phyloP scores from a whole-genome alignment of 306 rosid genomes.

The Ochetophila trinervis region DNA sequence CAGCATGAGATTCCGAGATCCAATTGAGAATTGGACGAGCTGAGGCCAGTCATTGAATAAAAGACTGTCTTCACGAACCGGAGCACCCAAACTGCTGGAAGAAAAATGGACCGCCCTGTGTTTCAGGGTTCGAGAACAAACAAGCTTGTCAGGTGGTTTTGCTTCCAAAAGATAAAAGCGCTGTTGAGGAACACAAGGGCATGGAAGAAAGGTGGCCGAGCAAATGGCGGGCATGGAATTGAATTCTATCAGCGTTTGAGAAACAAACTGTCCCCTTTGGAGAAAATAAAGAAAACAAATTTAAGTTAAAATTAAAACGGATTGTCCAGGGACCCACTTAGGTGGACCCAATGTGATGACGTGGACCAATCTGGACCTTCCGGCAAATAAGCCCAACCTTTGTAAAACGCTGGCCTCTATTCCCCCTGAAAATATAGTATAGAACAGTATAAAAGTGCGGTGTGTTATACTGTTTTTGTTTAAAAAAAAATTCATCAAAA shows the following conservation, averaged over 20 bases:
- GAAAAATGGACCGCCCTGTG: constrained; percentile 6
- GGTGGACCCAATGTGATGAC: constrained; percentile 8
- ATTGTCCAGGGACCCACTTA: not conserved
- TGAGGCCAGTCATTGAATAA: constrained; percentile 38
- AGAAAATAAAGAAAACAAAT: not conserved
- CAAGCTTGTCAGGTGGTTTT: constrained; percentile 13
- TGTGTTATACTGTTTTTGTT: too few species aligned
- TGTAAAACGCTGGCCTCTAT: not conserved
- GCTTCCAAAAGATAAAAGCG: constrained; percentile 16
- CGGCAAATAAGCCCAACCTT: not conserved
- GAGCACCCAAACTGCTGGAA: constrained; percentile 6
- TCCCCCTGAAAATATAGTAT: too few species aligned
- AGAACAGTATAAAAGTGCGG: too few species aligned
- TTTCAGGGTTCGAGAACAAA: constrained; percentile 8
- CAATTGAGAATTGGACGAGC: constrained; percentile 40
- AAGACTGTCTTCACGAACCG: constrained; percentile 11
- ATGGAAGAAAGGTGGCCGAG: too few species aligned
- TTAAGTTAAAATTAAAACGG: too few species aligned
- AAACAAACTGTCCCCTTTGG: too few species aligned
- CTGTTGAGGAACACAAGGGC: not conserved
- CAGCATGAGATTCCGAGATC: constrained; percentile 33
- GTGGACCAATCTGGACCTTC: constrained; percentile 25
- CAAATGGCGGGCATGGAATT: too few species aligned
- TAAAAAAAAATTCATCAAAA: too few species aligned
- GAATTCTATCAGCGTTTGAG: too few species aligned